A percentile compares a stretch with the other conserved stretches of the same genome.
Evolutionary conservation across 2,329 filamentous ascomycete species (phyloP).

Genomic region (Fusarium oligoseptatum): DNA sequence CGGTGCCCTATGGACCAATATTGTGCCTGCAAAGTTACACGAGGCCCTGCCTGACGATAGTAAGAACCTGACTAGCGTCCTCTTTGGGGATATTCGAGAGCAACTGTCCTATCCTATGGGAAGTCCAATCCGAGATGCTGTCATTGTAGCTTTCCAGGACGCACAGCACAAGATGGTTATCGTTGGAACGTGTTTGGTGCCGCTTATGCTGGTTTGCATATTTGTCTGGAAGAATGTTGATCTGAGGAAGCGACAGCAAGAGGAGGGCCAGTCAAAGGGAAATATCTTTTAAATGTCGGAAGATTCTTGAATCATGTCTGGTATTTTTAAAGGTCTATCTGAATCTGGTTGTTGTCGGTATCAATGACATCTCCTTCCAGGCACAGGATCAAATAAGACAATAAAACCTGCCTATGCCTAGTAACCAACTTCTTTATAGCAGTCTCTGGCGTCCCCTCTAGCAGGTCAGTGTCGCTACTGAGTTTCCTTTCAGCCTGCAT

Average conservation of each 20-base stretch:
- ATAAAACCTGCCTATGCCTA: neutral
- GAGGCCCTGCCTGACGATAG: conserved; percentile 57
- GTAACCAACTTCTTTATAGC: neutral
- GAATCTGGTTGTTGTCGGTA: neutral
- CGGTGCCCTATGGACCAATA: conserved; percentile 67
- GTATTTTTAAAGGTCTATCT: neutral
- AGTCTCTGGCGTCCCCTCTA: neutral
- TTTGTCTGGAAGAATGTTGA: conserved; percentile 8
- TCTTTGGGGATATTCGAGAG: neutral
- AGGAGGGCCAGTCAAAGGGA: conserved; percentile 5
- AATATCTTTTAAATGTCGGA: conserved; percentile 2
- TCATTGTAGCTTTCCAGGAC: conserved; percentile 22
- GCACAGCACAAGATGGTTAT: neutral
- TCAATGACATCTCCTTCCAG: neutral
- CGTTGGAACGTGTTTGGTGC: conserved; percentile 1
- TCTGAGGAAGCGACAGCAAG: neutral
- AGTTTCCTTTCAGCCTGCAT: neutral
- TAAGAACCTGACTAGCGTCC: conserved; percentile 49
- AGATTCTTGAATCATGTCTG: neutral
- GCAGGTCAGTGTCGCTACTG: neutral
- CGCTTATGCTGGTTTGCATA: neutral
- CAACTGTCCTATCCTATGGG: conserved; percentile 21
- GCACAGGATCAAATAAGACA: neutral
- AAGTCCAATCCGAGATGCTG: conserved; percentile 36
- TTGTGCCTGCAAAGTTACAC: conserved; percentile 59